phyloP scores from a whole-genome alignment of 2,329 filamentous ascomycete species.

The Botrytis medusae region DNA sequence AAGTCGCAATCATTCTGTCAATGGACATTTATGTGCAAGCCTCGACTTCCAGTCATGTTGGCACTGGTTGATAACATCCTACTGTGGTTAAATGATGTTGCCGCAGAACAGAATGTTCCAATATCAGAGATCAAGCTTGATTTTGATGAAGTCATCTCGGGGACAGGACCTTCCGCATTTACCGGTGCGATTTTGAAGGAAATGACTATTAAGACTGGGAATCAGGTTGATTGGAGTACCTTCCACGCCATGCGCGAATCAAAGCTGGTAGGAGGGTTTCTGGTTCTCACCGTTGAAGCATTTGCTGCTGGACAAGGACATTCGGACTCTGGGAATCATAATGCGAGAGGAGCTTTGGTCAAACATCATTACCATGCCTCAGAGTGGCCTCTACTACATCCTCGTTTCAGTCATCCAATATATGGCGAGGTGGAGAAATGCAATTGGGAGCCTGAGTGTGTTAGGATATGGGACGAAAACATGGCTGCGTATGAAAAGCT shows the following conservation, averaged over 20 bases:
- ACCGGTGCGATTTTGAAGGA: constrained; percentile 63
- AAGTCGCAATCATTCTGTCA: constrained; percentile 73
- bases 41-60: constrained; percentile 66
- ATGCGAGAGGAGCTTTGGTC: constrained; percentile 63
- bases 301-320: constrained; percentile 73
- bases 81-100: constrained; percentile 60
- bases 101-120: constrained; percentile 56
- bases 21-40: constrained; percentile 73
- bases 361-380: constrained; percentile 76
- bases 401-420: constrained; percentile 64
- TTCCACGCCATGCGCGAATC: constrained; percentile 69
- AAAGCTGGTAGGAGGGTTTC: constrained; percentile 60
- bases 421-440: constrained; percentile 70
- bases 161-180: constrained; percentile 71
- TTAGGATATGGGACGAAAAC: constrained; percentile 64
- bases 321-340: constrained; percentile 70
- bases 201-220: constrained; percentile 53
- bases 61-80: constrained; percentile 67
- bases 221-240: constrained; percentile 57
- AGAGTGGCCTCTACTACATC: constrained; percentile 67
- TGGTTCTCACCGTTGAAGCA: constrained; percentile 69
- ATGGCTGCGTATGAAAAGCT: constrained; percentile 60
- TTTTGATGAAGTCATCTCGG: constrained; percentile 71
- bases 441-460: constrained; percentile 67
- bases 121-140: constrained; percentile 63